Evolutionary conservation across 495 filamentous ascomycete genomes (phyloP), one percentile per base, ranked within the genome.

Genomic region (Articulospora tetracladia): DNA sequence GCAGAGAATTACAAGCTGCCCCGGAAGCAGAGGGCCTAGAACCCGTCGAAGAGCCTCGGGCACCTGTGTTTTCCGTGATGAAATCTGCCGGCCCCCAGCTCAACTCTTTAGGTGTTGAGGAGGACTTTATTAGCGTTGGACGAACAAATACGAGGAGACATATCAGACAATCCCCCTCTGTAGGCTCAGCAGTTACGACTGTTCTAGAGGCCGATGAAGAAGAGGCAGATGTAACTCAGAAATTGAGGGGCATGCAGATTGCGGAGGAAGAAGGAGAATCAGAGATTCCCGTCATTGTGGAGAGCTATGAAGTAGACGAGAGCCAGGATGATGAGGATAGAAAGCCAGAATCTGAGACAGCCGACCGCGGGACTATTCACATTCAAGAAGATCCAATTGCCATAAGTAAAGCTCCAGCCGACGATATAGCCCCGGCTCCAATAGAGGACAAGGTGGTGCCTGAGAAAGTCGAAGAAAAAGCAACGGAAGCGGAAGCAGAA

Each of bases 1-100:
- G 84, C 91, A 56, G 94, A 98, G 70, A 97, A 93, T 69, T 96
- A 97, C 73, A 98, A 95, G 44, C 85, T 98, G 53, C 93, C 94
- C 83, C 87, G 13, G 93, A 98, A 69, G 95, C 95, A 2, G 94
- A 98, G 69, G 93, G 92, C 13, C 67, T 89, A 1, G 79, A 86
- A 55, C 74, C 63, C 52, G 64, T 47, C 68, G 75, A 34, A 65
- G 65, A 49, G 58, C 69, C 10, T 46, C 73, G 30, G 56, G 24
- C 41, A 32, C 57, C 13, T 50, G 67, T 22, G 47, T 69, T 34
- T 62, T 72, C 46, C 61, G 69, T 58, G 60, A 70, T 62, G 75
- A 80, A 62, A 63, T 67, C 27, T 54, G 19, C 62, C 1, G 20
- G 28, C 27, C 11, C 48, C 44, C 17, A 17, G 0, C 30, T 24